These are phyloP conservation scores for Brasilioporus rufonigricans DNA, from an alignment of 768 basidiomycete species.

Conservation along the genomic window DNA sequence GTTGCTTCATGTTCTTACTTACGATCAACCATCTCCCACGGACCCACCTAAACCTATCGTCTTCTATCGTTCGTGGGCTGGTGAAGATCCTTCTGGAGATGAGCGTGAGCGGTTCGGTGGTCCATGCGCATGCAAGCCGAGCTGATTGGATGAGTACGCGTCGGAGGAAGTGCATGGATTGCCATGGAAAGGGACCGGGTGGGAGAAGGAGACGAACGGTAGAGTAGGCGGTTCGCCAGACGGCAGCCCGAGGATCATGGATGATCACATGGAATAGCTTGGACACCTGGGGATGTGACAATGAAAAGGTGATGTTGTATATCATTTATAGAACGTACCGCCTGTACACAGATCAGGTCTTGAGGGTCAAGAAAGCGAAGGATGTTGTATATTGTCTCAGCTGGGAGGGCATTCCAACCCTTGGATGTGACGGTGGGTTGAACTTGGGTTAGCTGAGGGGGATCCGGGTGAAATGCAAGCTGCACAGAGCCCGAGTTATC, in stretches of 20 bases:
- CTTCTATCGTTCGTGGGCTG: slow-evolving; percentile 3
- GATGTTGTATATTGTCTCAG: slow-evolving; percentile 17
- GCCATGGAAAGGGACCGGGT: slow-evolving; percentile 20
- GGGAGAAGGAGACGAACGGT: slow-evolving; percentile 13
- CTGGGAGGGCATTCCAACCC: slow-evolving; percentile 6
- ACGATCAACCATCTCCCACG: slow-evolving; percentile 19
- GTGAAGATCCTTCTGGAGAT: slow-evolving; percentile 3
- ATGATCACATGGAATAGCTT: slow-evolving; percentile 11
- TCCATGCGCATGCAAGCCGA: slow-evolving; percentile 15
- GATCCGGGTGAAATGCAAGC: background rate
- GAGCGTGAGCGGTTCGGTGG: slow-evolving; percentile 8
- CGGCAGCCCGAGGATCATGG: slow-evolving; percentile 2
- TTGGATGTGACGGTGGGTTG: background rate
- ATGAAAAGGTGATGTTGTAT: too few species aligned
- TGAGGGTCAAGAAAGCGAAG: slow-evolving; percentile 1
- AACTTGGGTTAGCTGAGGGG: background rate
- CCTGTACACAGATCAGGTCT: slow-evolving; percentile 15
- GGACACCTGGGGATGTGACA: slow-evolving; percentile 11
- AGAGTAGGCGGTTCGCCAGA: slow-evolving; percentile 17
- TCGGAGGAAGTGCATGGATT: slow-evolving; percentile 16
- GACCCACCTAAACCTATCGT: slow-evolving; percentile 16
- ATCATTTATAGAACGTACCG: slow-evolving; percentile 5
- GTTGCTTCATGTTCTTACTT: slow-evolving; percentile 12
- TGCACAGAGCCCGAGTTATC: background rate
- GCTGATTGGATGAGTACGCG: slow-evolving; percentile 18